These are phyloP conservation scores for Chlamydomonas incerta DNA, from an alignment of 139 green algal species.

Conservation along the genomic window DNA sequence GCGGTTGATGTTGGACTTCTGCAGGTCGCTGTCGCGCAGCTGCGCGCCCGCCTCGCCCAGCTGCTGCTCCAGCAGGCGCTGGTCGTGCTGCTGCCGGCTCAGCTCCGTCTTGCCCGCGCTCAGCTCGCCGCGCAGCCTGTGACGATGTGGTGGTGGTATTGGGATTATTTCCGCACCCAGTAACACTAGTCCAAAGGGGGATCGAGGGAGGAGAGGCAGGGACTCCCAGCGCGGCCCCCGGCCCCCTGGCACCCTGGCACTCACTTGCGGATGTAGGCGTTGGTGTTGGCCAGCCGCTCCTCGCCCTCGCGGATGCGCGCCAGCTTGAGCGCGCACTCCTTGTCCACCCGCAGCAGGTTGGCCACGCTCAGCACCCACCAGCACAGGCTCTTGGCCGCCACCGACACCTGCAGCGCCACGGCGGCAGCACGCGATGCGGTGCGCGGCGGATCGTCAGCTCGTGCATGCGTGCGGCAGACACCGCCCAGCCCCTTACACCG, in stretches of 20 bases:
- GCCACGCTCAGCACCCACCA: constrained; percentile 57
- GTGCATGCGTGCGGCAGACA: no score
- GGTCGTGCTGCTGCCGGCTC: constrained; percentile 8
- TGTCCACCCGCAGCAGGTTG: constrained; percentile 44
- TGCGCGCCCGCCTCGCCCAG: constrained; percentile 26
- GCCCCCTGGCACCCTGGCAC: no score
- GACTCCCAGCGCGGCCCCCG: no score
- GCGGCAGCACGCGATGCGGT: no score
- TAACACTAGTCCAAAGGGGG: no score
- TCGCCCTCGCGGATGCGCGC: constrained; percentile 45
- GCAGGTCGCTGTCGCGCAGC: constrained; percentile 39
- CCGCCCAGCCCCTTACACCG: no score
- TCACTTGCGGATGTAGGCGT: constrained; percentile 39
- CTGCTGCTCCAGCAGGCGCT: constrained; percentile 20
- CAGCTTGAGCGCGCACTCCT: constrained; percentile 50
- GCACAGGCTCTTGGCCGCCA: constrained; percentile 51
- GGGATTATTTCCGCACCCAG: no score
- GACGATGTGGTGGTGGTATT: no score
- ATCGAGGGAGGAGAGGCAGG: neutral
- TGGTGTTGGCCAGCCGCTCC: constrained; percentile 46
- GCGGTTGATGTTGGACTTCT: constrained; percentile 29
- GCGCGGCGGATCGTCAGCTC: no score
- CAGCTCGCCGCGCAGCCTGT: constrained; percentile 50
- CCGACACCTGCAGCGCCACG: constrained; percentile 33
- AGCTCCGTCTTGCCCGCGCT: constrained; percentile 39